Conservation (phyloP, 1,284 basidiomycete genomes). For the Naganishia sp. region DNA sequence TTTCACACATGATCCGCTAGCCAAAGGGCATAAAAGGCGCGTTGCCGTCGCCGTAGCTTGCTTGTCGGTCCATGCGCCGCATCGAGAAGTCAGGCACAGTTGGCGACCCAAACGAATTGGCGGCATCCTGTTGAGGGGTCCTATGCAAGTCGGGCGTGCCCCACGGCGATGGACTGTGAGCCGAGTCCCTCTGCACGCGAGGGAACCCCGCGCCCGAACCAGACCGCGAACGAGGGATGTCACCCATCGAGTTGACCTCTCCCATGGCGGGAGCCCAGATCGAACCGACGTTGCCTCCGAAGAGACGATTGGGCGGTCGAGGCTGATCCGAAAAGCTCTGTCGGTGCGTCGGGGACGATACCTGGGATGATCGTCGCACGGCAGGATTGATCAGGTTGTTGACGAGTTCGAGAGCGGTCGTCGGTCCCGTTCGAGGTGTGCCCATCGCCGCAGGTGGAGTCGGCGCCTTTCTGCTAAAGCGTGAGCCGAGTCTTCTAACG, state of each 20-base stretch:
- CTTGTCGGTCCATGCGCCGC: background rate
- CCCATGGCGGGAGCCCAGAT: constrained; percentile 28
- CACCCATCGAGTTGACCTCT: constrained; percentile 19
- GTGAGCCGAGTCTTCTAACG: background rate
- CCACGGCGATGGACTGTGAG: constrained; percentile 22
- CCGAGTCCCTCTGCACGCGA: constrained; percentile 16
- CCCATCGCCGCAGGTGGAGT: constrained; percentile 16
- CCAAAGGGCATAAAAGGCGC: constrained; percentile 19
- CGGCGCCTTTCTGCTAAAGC: constrained; percentile 30
- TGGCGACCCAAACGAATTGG: constrained; percentile 22
- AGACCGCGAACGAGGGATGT: constrained; percentile 16
- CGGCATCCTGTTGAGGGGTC: constrained; percentile 18
- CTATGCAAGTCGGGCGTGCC: constrained; percentile 11
- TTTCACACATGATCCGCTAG: background rate
- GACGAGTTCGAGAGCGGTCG: constrained; percentile 36
- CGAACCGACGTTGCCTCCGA: constrained; percentile 27
- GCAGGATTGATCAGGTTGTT: constrained; percentile 30
- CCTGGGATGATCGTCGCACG: background rate
- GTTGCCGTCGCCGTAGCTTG: background rate
- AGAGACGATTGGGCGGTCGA: constrained; percentile 23
- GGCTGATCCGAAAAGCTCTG: constrained; percentile 11
- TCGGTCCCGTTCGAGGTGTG: background rate
- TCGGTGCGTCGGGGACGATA: constrained; percentile 18
- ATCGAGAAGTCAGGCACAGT: background rate
- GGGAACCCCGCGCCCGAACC: constrained; percentile 22